A percentile compares a stretch with the other conserved stretches of the same genome.
These are phyloP conservation scores for Aciculoconidium aculeatum DNA, from an alignment of 805 yeast species.

Conservation along the genomic window DNA sequence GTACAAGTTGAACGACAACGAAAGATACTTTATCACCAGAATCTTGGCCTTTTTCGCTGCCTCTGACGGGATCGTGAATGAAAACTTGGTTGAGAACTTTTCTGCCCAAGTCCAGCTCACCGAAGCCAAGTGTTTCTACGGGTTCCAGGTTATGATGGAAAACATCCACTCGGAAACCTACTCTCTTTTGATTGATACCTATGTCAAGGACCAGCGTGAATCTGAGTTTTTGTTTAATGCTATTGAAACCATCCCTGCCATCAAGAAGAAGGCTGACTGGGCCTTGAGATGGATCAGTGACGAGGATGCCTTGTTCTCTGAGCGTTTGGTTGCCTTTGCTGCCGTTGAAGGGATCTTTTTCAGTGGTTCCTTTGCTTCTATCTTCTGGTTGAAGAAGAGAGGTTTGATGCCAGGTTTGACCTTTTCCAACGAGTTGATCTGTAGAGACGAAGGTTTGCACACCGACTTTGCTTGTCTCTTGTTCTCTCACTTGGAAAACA, in stretches of 20 bases:
- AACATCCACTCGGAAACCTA: constrained; percentile 97
- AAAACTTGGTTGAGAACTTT: constrained; percentile 94
- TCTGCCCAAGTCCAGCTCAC: constrained; percentile 96
- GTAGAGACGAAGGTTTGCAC: constrained; percentile 98
- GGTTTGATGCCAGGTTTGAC: constrained; percentile 99
- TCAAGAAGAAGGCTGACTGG: constrained; percentile 97
- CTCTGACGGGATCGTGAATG: constrained; percentile 97
- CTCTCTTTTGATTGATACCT: constrained; percentile 89
- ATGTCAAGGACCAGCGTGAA: constrained; percentile 94
- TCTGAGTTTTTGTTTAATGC: constrained; percentile 89
- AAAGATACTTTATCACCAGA: constrained; percentile 85
- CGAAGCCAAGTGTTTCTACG: constrained; percentile 97
- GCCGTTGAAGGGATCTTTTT: constrained; percentile 99
- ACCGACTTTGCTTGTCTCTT: constrained; percentile 96
- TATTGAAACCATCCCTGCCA: constrained; percentile 92
- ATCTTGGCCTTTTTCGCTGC: constrained; percentile 98
- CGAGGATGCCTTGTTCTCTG: constrained; percentile 82
- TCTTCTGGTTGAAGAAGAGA: constrained; percentile 98
- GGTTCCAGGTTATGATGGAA: constrained; percentile 99
- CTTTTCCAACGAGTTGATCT: constrained; percentile 93
- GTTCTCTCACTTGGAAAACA: constrained; percentile 87
- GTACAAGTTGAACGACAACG: constrained; percentile 80
- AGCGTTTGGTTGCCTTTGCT: constrained; percentile 95
- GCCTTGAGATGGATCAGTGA: constrained; percentile 96
- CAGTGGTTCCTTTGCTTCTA: constrained; percentile 97